Evolutionary conservation across 192 early-diverging fungal species (phyloP).

Genomic region (Chytriomyces sp.): DNA sequence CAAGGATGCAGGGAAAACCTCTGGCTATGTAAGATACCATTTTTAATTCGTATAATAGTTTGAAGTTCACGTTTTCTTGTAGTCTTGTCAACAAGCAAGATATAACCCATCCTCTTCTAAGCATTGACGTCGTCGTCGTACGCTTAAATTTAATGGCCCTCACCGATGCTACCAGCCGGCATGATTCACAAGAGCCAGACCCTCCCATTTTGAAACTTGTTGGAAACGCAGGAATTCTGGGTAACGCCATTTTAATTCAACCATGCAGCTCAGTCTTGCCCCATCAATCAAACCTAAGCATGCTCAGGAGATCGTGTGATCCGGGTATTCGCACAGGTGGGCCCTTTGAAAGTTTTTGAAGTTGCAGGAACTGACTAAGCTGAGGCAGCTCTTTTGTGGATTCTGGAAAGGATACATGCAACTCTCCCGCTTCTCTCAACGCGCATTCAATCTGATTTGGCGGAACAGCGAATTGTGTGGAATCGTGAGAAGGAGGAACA

Average conservation of each 20-base stretch:
- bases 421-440: constrained; percentile 1
- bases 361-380: not conserved
- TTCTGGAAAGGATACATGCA: constrained; percentile 1
- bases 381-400: constrained; percentile 12
- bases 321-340: not conserved
- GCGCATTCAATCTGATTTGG: constrained; percentile 4
- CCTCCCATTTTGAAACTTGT: not conserved
- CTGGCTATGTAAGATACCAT: constrained; percentile 10
- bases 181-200: constrained; percentile 12
- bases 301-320: not conserved
- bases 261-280: constrained; percentile 1
- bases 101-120: not conserved
- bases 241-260: constrained; percentile 8
- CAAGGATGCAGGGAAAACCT: constrained; percentile 19
- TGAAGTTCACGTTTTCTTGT: not conserved
- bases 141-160: not conserved
- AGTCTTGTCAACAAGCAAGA: constrained; percentile 26
- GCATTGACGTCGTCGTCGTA: not conserved
- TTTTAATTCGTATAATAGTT: not conserved
- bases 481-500: constrained; percentile 7
- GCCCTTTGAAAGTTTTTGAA: not conserved
- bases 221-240: not conserved
- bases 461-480: constrained; percentile 10
- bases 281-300: not conserved
- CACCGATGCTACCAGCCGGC: not conserved